Conservation (phyloP, 768 basidiomycete genomes). For the Fistulinella prunicolor region DNA sequence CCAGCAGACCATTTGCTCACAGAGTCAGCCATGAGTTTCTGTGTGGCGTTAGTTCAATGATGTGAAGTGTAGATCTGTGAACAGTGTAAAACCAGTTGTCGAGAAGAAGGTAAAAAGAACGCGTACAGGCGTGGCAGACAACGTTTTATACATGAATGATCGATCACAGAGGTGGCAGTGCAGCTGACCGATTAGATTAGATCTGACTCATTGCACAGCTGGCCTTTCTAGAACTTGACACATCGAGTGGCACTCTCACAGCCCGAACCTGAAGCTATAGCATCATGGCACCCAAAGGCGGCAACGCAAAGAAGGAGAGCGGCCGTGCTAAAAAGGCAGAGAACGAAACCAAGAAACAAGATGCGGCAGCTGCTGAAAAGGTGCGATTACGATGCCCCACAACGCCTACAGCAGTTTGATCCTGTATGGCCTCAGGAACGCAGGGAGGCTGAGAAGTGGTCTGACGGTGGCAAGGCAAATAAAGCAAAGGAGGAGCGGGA, state of each 20-base stretch:
- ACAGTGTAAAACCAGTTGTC: neutral
- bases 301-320: constrained; percentile 89
- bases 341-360: constrained; percentile 80
- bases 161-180: neutral
- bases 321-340: constrained; percentile 91
- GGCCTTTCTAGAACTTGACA: neutral
- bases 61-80: neutral
- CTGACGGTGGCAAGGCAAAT: constrained; percentile 59
- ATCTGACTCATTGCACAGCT: constrained; percentile 21
- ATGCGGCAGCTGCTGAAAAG: constrained; percentile 55
- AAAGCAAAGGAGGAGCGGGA: constrained; percentile 74
- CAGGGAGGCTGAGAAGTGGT: constrained; percentile 69
- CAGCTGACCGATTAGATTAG: constrained; percentile 25
- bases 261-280: neutral
- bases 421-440: constrained; percentile 49
- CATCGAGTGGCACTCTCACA: constrained; percentile 7
- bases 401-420: constrained; percentile 1
- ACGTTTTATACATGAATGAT: constrained; percentile 2
- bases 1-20: constrained; percentile 37
- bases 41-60: constrained; percentile 2
- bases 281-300: constrained; percentile 81
- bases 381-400: constrained; percentile 33
- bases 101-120: neutral
- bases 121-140: neutral
- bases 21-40: constrained; percentile 27